Percentiles rank a stretch among this genome's conserved stretches.
Conservation (phyloP, 1,139 yeast genomes). For the Geotrichum citri-aurantii region DNA sequence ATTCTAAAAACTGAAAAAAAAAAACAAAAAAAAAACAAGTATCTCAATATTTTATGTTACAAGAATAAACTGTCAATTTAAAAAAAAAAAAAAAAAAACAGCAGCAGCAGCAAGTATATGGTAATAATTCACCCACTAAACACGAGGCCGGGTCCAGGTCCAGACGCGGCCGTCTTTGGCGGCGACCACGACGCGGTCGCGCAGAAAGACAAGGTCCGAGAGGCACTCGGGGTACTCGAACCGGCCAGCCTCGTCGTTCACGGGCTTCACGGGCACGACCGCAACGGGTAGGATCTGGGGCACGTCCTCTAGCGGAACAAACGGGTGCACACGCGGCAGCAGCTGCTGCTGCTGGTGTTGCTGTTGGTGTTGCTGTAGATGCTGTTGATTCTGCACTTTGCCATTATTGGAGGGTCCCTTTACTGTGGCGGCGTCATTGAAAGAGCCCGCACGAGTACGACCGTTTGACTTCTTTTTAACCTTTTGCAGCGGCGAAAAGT, state of each 20-base stretch:
- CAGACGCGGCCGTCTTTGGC: conserved; percentile 18
- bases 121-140: no score
- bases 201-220: conserved; percentile 15
- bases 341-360: background rate
- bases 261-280: conserved; percentile 1
- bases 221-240: conserved; percentile 6
- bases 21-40: background rate
- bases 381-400: no score
- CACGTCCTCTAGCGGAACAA: conserved; percentile 4
- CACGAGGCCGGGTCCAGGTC: conserved; percentile 18
- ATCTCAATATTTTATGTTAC: background rate
- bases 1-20: no score
- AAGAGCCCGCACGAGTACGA: background rate
- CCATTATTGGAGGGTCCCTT: no score
- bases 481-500: conserved; percentile 55
- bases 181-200: conserved; percentile 11
- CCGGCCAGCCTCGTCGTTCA: background rate
- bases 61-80: no score
- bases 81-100: background rate
- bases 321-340: conserved; percentile 5
- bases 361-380: background rate
- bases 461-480: conserved; percentile 26
- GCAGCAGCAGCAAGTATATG: background rate
- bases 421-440: background rate
- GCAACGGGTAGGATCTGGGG: conserved; percentile 8